Base-by-base conservation (phyloP, 805 yeast genomes). In the Metschnikowia rubicola region DNA sequence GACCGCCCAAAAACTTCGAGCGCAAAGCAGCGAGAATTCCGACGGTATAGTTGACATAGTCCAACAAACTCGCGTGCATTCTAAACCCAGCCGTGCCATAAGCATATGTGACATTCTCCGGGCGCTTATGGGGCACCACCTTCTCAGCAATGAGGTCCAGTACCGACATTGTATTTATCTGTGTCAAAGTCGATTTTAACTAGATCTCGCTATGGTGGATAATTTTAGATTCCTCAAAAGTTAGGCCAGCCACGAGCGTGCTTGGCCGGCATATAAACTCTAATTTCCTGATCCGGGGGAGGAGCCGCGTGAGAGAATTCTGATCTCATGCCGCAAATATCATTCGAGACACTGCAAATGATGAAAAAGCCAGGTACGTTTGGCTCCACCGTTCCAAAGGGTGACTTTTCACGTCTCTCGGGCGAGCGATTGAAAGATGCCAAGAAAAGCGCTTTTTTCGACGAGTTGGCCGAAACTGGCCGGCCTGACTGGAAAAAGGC, bases 11-110 rank as follows among this genome's bases (percentile, higher is more conserved):
- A 50, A 71, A 75, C 48, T 84, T 77, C n/a, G 97, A 90, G 59
- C 99, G 76, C 52, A 94, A 70, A 1, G 83, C 71, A 0, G 99
- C 97, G 28, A 91, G 63, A 15, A 90, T 71, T 2, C 97, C 96
- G 13, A 86, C 89, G 7, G 92, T 58, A 64, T 81, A 88, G 65
- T 88, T 86, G 30, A 91, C 92, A 13, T 89, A 83, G 61, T 88
- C 96, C 54, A 92, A 70, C 13, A 75, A 66, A 17, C 67, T 62
- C 1, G 96, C 91, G 40, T 79, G 71, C 70, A 84, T 83, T 49
- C 99, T 79, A 70, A 94, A 94, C 8, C 99, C 99, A 2, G 99
- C 99, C 1, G 99, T 94, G n/a, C 99, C 99, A 60, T 94, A 94
- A 13, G 79, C 67, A 60, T 80, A 84, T 10, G 43, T 49, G 35